Conservation (phyloP, 495 filamentous ascomycete genomes). For the Sphaerosporella brunnea region DNA sequence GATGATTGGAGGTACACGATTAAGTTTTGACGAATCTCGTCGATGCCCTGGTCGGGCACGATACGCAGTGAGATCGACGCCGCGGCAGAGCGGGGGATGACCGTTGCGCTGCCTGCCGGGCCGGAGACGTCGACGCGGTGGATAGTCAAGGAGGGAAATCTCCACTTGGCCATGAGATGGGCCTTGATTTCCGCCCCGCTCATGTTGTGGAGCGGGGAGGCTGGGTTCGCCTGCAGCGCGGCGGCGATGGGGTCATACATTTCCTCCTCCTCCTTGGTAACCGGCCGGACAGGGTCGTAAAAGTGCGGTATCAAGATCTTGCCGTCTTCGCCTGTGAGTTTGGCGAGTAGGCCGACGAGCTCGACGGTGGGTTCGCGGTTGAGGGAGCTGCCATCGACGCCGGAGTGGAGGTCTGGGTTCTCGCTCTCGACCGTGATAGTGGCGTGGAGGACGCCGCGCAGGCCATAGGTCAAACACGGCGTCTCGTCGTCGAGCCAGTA, state of each 20-base stretch:
- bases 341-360: conserved; percentile 60
- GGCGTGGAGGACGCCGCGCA: conserved; percentile 87
- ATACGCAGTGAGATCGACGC: conserved; percentile 78
- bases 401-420: conserved; percentile 81
- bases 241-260: conserved; percentile 71
- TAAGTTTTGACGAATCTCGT: conserved; percentile 49
- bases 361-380: conserved; percentile 84
- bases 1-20: conserved; percentile 48
- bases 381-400: conserved; percentile 78
- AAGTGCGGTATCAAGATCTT: conserved; percentile 54
- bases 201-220: not conserved
- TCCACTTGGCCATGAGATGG: conserved; percentile 75
- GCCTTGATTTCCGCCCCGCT: conserved; percentile 11
- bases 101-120: conserved; percentile 58
- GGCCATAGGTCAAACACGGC: conserved; percentile 85
- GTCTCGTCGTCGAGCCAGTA: conserved; percentile 96
- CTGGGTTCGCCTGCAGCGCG: conserved; percentile 18
- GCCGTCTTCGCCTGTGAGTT: conserved; percentile 52
- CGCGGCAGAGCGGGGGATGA: conserved; percentile 72
- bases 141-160: conserved; percentile 84
- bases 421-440: conserved; percentile 70
- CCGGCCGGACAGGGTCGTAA: conserved; percentile 59
- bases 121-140: conserved; percentile 84
- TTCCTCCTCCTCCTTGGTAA: conserved; percentile 57
- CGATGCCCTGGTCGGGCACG: conserved; percentile 77